phyloP scores from a whole-genome alignment of 441 rosid genomes.

The Capsella rubella region DNA sequence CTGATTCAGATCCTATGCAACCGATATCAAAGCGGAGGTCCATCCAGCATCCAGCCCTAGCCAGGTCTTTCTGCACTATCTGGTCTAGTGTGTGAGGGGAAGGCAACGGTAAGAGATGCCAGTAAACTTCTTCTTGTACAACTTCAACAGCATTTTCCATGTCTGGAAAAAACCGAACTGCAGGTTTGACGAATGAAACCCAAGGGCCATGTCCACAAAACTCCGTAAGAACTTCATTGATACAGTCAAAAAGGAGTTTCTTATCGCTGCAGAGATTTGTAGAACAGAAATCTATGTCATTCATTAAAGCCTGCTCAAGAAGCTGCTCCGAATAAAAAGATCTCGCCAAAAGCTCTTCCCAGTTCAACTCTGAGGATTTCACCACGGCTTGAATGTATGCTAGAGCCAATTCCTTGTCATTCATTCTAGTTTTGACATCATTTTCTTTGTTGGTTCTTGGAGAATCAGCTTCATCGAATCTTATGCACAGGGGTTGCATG shows the following conservation, averaged over 20 bases:
- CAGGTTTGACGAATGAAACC: constrained; percentile 58
- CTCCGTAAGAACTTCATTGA: constrained; percentile 82
- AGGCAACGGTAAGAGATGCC: constrained; percentile 76
- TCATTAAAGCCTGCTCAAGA: constrained; percentile 69
- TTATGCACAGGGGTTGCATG: constrained; percentile 68
- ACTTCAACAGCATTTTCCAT: constrained; percentile 53
- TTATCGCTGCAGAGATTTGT: constrained; percentile 62
- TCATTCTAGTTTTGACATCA: constrained; percentile 49
- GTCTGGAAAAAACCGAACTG: constrained; percentile 49
- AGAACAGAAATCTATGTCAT: constrained; percentile 60
- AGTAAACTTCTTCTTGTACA: constrained; percentile 76
- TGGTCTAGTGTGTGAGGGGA: constrained; percentile 74
- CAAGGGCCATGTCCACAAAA: constrained; percentile 63
- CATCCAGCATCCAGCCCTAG: constrained; percentile 73
- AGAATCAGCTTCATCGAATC: constrained; percentile 65
- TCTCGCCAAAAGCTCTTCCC: constrained; percentile 75
- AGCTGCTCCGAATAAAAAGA: constrained; percentile 69
- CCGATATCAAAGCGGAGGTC: constrained; percentile 62
- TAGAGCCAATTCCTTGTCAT: constrained; percentile 58
- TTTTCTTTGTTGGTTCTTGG: constrained; percentile 45
- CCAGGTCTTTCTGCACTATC: constrained; percentile 75
- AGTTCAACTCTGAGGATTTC: constrained; percentile 61
- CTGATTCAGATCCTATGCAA: constrained; percentile 56
- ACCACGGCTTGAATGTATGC: constrained; percentile 68
- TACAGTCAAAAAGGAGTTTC: constrained; percentile 75